Base-by-base conservation (phyloP, 306 rosid species). In the Styphnolobium japonicum region DNA sequence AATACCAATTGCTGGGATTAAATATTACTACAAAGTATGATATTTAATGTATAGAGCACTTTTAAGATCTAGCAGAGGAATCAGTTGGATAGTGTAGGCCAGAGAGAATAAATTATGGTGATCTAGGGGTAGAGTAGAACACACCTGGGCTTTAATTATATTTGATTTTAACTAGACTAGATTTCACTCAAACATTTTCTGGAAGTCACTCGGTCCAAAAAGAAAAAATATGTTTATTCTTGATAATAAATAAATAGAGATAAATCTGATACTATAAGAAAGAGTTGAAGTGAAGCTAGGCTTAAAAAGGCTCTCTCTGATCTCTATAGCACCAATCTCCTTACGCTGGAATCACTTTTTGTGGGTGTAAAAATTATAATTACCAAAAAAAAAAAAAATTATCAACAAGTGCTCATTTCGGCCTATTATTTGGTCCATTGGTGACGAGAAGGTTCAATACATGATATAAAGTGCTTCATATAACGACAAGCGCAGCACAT, bases 41-140 rank as follows among this genome's bases (percentile, higher is more conserved):
- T 80, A 77, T 80, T 60, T 80, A 91, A 81, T 81, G 65, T 73
- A 25, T 16, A 8, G 64, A 10, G 78, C 85, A 79, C 89, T 89
- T 84, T 85, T 85, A 84, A 88, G 94, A 88, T 88, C 84, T 84
- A 85, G 85, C 61, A 64, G 78, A 84, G 87, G 93, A 86, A 90
- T 85, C 88, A 85, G 63, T 56, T 56, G 80, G 92, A 88, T 88
- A 80, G 80, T 76, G 94, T 90, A 87, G 92, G 94, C 67, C 90
- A 88, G 3, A 51, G 58, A 73, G 78, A 73, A 81, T 86, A 85
- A 77, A 83, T 73, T 76, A 81, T 76, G 36, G 75, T 31, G 56
- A 63, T 67, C 62, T 40, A 73, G 36, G 29, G 49, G 84, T 57
- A 61, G 78, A 56, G 52, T 64, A 83, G 67, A 80, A 80, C 73